Conservation (phyloP, 192 early-diverging fungal species). For the Backusella morwellensis region DNA sequence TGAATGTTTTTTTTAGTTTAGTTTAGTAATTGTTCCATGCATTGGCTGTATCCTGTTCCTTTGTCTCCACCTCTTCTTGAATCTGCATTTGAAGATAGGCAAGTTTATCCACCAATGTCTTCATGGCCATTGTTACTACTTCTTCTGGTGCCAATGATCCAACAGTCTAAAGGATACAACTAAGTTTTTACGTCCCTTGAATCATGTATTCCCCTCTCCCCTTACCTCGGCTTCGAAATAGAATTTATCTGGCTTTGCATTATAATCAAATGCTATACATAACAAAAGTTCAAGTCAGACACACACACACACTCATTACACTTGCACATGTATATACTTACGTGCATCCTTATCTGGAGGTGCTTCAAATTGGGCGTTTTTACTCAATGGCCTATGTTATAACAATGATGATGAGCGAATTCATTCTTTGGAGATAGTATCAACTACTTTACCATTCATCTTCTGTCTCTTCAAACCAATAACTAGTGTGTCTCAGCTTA, state of each 20-base stretch:
- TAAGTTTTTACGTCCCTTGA: background rate
- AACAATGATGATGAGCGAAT: no score
- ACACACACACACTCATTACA: no score
- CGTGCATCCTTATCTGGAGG: slow-evolving; percentile 46
- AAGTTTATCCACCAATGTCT: slow-evolving; percentile 73
- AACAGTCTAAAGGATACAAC: slow-evolving; percentile 49
- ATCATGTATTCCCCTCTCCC: background rate
- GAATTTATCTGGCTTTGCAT: slow-evolving; percentile 74
- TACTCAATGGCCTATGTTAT: slow-evolving; percentile 49
- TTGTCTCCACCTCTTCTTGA: slow-evolving; percentile 42
- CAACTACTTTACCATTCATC: slow-evolving; percentile 73
- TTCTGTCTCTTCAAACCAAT: slow-evolving; percentile 90
- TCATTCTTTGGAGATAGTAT: background rate
- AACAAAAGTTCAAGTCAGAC: background rate
- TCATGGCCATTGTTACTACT: slow-evolving; percentile 65
- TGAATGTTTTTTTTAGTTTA: background rate
- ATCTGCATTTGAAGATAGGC: slow-evolving; percentile 66
- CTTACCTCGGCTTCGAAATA: slow-evolving; percentile 74
- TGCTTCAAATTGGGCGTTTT: slow-evolving; percentile 64
- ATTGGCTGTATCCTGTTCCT: slow-evolving; percentile 28
- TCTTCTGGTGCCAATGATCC: slow-evolving; percentile 74
- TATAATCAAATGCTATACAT: slow-evolving; percentile 67
- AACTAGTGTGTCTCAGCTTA: slow-evolving; percentile 82
- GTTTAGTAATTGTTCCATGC: slow-evolving; percentile 13
- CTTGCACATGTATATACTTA: slow-evolving; percentile 14